phyloP scores from a whole-genome alignment of 257 asterid genomes.

The Salvia hispanica region DNA sequence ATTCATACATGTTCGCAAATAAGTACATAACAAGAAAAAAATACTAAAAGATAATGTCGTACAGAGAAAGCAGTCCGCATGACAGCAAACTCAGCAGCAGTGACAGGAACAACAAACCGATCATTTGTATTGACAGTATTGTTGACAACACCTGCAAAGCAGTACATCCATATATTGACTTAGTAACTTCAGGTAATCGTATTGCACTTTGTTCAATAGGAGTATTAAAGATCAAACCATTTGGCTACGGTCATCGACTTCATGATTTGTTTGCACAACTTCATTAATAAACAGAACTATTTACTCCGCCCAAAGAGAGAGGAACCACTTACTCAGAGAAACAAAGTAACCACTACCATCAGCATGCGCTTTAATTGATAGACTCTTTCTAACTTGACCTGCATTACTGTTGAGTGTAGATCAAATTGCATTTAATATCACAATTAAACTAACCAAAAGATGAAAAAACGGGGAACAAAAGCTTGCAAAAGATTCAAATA shows the following conservation, averaged over 20 bases:
- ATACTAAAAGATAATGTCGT: constrained; percentile 33
- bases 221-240: background rate
- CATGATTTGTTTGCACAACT: constrained; percentile 20
- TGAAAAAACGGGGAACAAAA: constrained; percentile 19
- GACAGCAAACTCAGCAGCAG: constrained; percentile 91
- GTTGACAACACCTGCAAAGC: constrained; percentile 75
- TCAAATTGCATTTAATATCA: constrained; percentile 30
- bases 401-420: constrained; percentile 76
- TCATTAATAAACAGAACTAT: background rate
- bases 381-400: constrained; percentile 88
- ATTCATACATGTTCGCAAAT: background rate
- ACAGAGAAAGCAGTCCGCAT: constrained; percentile 84
- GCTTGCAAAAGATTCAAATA: background rate
- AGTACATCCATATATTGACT: background rate
- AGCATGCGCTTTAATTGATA: constrained; percentile 72
- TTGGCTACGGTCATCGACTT: background rate
- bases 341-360: constrained; percentile 83
- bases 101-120: constrained; percentile 79
- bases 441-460: constrained; percentile 15
- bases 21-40: constrained; percentile 4
- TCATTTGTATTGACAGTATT: constrained; percentile 65
- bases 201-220: background rate
- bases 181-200: background rate
- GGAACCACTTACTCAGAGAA: constrained; percentile 61
- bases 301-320: no score